Conservation (phyloP, 305 asterid species). For the Ruellia speciosa region DNA sequence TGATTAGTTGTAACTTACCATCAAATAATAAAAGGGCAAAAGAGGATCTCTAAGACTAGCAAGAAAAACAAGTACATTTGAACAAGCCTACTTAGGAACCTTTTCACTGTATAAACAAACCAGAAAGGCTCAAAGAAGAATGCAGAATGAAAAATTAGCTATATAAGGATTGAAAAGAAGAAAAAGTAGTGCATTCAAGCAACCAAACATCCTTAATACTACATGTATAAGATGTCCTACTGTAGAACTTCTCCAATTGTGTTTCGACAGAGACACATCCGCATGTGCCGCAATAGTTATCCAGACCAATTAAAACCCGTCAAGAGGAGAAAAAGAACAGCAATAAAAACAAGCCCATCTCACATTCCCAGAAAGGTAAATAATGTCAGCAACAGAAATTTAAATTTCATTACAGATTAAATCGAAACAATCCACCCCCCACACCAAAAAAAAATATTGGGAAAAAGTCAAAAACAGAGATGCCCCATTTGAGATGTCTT, state of each 20-base stretch:
- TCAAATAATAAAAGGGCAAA: not conserved
- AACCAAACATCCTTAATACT: slow-evolving; percentile 6
- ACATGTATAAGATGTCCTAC: not conserved
- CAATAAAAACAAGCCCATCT: slow-evolving; percentile 26
- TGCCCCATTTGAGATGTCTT: slow-evolving; percentile 27
- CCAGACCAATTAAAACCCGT: slow-evolving; percentile 14
- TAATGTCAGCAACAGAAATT: slow-evolving; percentile 14
- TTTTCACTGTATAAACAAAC: slow-evolving; percentile 1
- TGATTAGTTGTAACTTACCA: not conserved
- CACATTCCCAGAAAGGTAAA: slow-evolving; percentile 23
- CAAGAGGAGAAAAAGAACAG: not conserved
- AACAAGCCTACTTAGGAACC: not conserved
- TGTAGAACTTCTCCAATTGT: not conserved
- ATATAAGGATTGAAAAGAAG: not conserved
- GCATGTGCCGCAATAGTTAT: slow-evolving; percentile 23
- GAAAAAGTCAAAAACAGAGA: slow-evolving; percentile 22
- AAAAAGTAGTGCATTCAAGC: not conserved
- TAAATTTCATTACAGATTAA: slow-evolving; percentile 5
- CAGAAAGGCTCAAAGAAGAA: slow-evolving; percentile 16
- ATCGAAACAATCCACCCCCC: not conserved
- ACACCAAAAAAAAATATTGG: not conserved
- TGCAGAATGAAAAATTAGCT: not conserved
- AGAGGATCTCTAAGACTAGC: not conserved
- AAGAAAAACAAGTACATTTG: not conserved
- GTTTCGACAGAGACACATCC: slow-evolving; percentile 15